Conservation (phyloP, 495 filamentous ascomycete genomes). For the Penicillium atrosanguineum region DNA sequence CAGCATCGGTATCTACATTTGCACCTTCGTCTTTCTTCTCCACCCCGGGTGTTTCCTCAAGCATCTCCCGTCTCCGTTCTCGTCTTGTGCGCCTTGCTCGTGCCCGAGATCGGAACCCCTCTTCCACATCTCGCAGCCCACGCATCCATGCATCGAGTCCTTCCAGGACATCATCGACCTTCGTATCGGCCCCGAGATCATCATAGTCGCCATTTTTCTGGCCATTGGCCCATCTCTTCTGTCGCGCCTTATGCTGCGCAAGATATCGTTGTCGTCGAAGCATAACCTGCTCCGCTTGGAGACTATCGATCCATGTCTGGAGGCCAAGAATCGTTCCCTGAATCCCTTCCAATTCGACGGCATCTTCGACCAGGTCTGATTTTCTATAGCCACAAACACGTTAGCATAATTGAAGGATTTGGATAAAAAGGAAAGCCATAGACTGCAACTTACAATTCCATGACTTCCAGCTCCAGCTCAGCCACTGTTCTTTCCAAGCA, state of each 20-base stretch:
- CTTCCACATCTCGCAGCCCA: slow-evolving; percentile 41
- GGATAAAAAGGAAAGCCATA: neutral
- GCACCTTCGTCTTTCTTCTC: neutral
- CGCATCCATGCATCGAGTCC: slow-evolving; percentile 42
- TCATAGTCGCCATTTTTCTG: slow-evolving; percentile 2
- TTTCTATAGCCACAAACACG: slow-evolving; percentile 18
- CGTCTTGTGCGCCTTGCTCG: slow-evolving; percentile 22
- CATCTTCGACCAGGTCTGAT: slow-evolving; percentile 31
- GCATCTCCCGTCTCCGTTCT: slow-evolving; percentile 21
- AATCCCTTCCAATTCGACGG: slow-evolving; percentile 36
- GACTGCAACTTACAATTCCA: slow-evolving; percentile 28
- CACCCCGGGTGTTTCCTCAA: neutral
- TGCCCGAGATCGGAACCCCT: slow-evolving; percentile 31
- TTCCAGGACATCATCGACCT: slow-evolving; percentile 32
- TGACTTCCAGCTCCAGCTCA: slow-evolving; percentile 32
- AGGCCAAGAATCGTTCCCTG: slow-evolving; percentile 38
- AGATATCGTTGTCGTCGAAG: neutral
- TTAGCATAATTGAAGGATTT: neutral
- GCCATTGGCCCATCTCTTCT: slow-evolving; percentile 19
- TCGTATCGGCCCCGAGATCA: slow-evolving; percentile 10
- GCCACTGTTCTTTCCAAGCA: slow-evolving; percentile 22
- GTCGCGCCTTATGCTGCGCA: slow-evolving; percentile 7
- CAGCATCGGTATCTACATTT: neutral
- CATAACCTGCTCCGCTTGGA: slow-evolving; percentile 24
- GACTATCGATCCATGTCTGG: slow-evolving; percentile 29